Conservation (phyloP, 1,139 yeast genomes). For the Geotrichum aggregatum region DNA sequence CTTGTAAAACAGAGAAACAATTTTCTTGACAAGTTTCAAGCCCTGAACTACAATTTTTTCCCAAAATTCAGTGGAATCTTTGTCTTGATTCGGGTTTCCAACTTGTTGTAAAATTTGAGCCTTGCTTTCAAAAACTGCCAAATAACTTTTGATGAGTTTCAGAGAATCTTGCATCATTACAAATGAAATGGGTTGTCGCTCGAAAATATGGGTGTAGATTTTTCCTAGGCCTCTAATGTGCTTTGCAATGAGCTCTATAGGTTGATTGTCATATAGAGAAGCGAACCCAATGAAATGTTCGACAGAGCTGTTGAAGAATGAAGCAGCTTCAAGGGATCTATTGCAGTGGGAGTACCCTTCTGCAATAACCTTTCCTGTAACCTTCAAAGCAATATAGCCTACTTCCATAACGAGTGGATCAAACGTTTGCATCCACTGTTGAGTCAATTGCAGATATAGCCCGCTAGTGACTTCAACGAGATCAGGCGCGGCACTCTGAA, state of each 20-base stretch:
- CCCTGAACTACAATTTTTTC: constrained; percentile 70
- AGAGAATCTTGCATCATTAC: constrained; percentile 62
- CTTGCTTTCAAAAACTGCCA: constrained; percentile 57
- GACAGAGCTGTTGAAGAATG: constrained; percentile 55
- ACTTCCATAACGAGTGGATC: constrained; percentile 52
- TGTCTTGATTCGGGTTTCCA: constrained; percentile 31
- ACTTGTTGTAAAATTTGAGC: constrained; percentile 56
- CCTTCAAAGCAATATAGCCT: constrained; percentile 73
- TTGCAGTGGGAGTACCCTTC: constrained; percentile 75
- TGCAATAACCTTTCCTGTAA: constrained; percentile 64
- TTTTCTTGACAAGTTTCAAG: constrained; percentile 58
- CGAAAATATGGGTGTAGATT: constrained; percentile 55
- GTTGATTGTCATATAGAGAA: constrained; percentile 47
- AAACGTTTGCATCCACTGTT: constrained; percentile 50
- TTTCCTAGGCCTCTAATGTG: constrained; percentile 75
- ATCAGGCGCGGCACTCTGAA: constrained; percentile 67
- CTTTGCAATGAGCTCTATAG: constrained; percentile 59
- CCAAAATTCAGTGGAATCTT: constrained; percentile 64
- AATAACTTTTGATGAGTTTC: constrained; percentile 54
- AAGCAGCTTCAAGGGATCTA: constrained; percentile 53
- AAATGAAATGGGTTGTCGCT: constrained; percentile 64
- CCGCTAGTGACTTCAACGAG: constrained; percentile 57
- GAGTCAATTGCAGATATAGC: constrained; percentile 56
- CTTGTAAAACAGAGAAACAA: constrained; percentile 58
- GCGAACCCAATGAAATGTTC: constrained; percentile 59